Percentiles rank a stretch among this genome's conserved stretches.
Evolutionary conservation across 2,329 filamentous ascomycete genomes (phyloP).

Genomic region (Beauveria medogensis): DNA sequence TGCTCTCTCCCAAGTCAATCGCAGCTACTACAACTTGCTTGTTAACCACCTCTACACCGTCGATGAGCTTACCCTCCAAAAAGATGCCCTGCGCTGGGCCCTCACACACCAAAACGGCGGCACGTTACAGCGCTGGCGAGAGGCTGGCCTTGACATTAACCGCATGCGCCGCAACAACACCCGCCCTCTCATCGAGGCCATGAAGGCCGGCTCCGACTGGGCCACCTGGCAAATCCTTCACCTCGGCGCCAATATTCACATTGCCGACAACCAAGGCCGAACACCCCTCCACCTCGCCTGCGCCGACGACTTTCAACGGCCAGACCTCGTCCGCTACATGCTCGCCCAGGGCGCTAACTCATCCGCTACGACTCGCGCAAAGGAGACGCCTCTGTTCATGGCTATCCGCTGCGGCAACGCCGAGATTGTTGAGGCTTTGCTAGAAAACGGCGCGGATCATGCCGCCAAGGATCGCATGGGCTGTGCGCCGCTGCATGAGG

Average conservation of each 20-base stretch:
- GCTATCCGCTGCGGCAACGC: slow-evolving; percentile 4
- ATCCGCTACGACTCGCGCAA: not conserved
- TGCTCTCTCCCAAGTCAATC: slow-evolving; percentile 5
- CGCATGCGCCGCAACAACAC: slow-evolving; percentile 8
- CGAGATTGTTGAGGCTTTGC: slow-evolving; percentile 5
- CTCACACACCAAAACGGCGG: slow-evolving; percentile 6
- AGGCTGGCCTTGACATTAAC: slow-evolving; percentile 7
- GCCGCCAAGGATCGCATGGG: not conserved
- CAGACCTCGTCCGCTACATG: slow-evolving; percentile 4
- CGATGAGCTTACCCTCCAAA: slow-evolving; percentile 8
- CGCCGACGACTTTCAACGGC: slow-evolving; percentile 1
- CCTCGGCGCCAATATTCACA: slow-evolving; percentile 3
- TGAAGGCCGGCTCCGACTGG: slow-evolving; percentile 8
- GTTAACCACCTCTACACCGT: slow-evolving; percentile 9
- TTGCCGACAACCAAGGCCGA: not conserved
- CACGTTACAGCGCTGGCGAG: slow-evolving; percentile 3
- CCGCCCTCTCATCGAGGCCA: slow-evolving; percentile 2
- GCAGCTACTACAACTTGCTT: slow-evolving; percentile 8
- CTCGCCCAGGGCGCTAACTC: slow-evolving; percentile 3
- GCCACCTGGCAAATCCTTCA: slow-evolving; percentile 8
- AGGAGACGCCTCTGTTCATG: not conserved
- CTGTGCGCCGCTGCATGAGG: slow-evolving; percentile 3
- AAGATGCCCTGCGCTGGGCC: slow-evolving; percentile 9
- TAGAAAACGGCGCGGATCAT: slow-evolving; percentile 3
- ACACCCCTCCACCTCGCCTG: slow-evolving; percentile 8